phyloP scores from a whole-genome alignment of 2,329 filamentous ascomycete genomes.

The Verticillium tricorpus region DNA sequence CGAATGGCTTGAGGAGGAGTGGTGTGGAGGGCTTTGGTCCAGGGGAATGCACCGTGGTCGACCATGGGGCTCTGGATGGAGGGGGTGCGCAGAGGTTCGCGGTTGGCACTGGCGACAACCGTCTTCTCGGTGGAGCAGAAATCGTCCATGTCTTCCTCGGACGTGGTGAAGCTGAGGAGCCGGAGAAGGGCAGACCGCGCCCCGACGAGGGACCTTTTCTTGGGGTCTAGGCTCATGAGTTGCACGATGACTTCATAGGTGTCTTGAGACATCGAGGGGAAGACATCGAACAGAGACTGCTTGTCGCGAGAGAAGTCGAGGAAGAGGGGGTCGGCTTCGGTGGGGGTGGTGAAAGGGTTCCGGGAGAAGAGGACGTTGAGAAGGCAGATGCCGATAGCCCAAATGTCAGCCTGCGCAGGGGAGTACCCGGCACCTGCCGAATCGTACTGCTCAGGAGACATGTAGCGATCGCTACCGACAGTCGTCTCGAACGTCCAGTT shows the following conservation, averaged over 20 bases:
- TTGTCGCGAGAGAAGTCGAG: slow-evolving; percentile 90
- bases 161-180: slow-evolving; percentile 86
- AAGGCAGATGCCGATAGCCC: slow-evolving; percentile 94
- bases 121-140: slow-evolving; percentile 83
- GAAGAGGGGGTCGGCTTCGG: slow-evolving; percentile 86
- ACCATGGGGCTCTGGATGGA: slow-evolving; percentile 85
- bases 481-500: slow-evolving; percentile 88
- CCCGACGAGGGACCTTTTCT: slow-evolving; percentile 75
- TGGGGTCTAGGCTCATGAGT: slow-evolving; percentile 86
- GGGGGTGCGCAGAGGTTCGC: slow-evolving; percentile 91
- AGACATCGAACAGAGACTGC: slow-evolving; percentile 95
- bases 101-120: slow-evolving; percentile 77
- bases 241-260: slow-evolving; percentile 91
- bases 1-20: slow-evolving; percentile 67
- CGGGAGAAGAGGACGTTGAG: slow-evolving; percentile 95
- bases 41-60: slow-evolving; percentile 83
- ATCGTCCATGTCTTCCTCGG: slow-evolving; percentile 87
- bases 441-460: slow-evolving; percentile 98
- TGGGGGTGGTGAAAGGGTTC: slow-evolving; percentile 91
- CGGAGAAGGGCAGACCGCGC: slow-evolving; percentile 75
- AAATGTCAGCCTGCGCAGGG: slow-evolving; percentile 88
- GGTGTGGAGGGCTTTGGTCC: slow-evolving; percentile 84
- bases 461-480: slow-evolving; percentile 96
- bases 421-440: slow-evolving; percentile 84
- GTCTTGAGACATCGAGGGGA: slow-evolving; percentile 97